Evolutionary conservation across 352 stramenopile species (phyloP).

Genomic region (Phytopythium aichiense): DNA sequence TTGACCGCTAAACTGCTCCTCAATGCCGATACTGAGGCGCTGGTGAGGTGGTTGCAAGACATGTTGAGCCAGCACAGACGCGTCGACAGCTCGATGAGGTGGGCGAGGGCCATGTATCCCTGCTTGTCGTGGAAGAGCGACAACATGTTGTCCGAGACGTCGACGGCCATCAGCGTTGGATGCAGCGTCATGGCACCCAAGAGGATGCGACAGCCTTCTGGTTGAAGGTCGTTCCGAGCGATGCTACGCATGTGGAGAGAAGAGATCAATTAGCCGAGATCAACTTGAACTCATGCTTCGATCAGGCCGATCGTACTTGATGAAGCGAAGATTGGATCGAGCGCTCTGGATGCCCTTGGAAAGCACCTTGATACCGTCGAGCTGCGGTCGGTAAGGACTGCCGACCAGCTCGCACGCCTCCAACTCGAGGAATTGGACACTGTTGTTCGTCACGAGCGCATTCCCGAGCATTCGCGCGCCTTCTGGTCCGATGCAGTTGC

Average conservation of each 20-base stretch:
- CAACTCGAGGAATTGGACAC: conserved; percentile 53
- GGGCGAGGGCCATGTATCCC: conserved; percentile 47
- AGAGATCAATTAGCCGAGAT: not conserved
- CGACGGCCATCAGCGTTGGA: conserved; percentile 42
- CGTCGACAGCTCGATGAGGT: conserved; percentile 43
- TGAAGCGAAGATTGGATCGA: conserved; percentile 39
- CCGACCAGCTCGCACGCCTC: conserved; percentile 46
- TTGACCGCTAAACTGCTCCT: conserved; percentile 25
- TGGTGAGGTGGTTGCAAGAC: conserved; percentile 30
- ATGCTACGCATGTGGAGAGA: conserved; percentile 21
- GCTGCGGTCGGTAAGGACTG: conserved; percentile 44
- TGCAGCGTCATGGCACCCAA: conserved; percentile 48
- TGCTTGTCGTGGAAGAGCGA: conserved; percentile 49
- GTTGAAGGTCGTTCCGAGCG: conserved; percentile 43
- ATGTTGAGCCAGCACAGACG: conserved; percentile 46
- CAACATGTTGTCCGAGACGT: conserved; percentile 56
- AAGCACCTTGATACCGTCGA: conserved; percentile 41
- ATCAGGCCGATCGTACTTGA: conserved; percentile 26
- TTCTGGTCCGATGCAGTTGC: conserved; percentile 37
- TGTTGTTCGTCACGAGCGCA: conserved; percentile 62
- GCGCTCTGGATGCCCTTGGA: conserved; percentile 56
- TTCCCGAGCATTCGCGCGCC: conserved; percentile 37
- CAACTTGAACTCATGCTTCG: not conserved
- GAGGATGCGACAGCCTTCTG: conserved; percentile 52
- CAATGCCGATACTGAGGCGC: conserved; percentile 10